Base-by-base conservation (phyloP, 1,139 yeast species). In the Arxiozyma slooffiae region DNA sequence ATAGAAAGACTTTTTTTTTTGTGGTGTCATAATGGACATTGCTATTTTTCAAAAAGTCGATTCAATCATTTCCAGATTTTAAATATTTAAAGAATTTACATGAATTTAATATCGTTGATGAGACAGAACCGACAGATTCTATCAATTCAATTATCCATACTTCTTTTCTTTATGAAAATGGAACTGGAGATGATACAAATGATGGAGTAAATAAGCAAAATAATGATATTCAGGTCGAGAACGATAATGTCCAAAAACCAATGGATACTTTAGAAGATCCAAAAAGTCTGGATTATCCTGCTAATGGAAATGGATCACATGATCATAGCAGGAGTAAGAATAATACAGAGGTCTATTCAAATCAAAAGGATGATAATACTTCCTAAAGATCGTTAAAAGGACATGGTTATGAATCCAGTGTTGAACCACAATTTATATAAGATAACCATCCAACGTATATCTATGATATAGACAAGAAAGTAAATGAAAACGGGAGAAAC, bases 21-120 rank as follows among this genome's bases (percentile, higher is more conserved):
- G 26, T 48, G 52, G 22, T 51, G 57, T 38, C 50, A 48, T 44
- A 58, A 56, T n/a, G 62, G 62, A 1, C 42, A 54, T 18, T 62
- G 66, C 45, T 57, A 52, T 41, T 62, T 55, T 61, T 61, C 41
- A 51, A 56, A 26, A 49, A 24, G 9, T 40, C 58, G 24, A 39
- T 42, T 18, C 30, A 50, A 5, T 34, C 42, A 7, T 38, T 44
- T 17, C 38, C 48, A 21, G 21, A 37, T 5, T 43, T 43, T 41
- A 38, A 40, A n/a, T 18, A 40, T 34, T 11, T 41, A 26, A 37
- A 42, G 5, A 38, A 30, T 30, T 20, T 52, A 7, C 38, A 16
- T 22, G 23, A 41, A 18, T 50, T 47, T 39, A 37, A 48, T 20
- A 44, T 48, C n/a, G 26, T 46, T n/a, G 38, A 39, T n/a, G 44